Conservation (phyloP, 208 protist species). For the Trypanosoma caninum region DNA sequence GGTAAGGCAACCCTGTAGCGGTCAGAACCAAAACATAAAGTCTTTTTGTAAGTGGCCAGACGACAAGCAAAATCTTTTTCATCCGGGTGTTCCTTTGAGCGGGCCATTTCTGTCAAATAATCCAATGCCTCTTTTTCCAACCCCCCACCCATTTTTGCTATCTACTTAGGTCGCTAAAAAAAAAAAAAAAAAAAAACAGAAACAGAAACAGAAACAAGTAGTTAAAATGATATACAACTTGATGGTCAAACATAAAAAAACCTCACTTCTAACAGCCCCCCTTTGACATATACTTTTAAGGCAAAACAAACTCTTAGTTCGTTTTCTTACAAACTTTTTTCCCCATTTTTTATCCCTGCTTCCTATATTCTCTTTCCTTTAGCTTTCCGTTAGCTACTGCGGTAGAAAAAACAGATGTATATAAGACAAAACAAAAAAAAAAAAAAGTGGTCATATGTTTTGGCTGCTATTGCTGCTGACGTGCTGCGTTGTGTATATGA, state of each 20-base stretch:
- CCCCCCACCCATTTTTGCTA: conserved; percentile 22
- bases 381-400: too few relatives aligned
- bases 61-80: conserved; percentile 41
- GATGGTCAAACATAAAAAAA: too few relatives aligned
- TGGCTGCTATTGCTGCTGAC: too few relatives aligned
- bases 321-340: too few relatives aligned
- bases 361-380: too few relatives aligned
- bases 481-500: too few relatives aligned
- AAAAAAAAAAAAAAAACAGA: not conserved
- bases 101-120: conserved; percentile 39
- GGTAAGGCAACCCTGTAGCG: conserved; percentile 39
- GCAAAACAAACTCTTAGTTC: too few relatives aligned
- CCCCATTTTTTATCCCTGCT: too few relatives aligned
- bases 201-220: conserved; percentile 1
- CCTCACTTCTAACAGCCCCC: too few relatives aligned
- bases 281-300: too few relatives aligned
- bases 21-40: conserved; percentile 50
- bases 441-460: too few relatives aligned
- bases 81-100: conserved; percentile 16
- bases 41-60: conserved; percentile 29
- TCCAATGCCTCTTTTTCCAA: conserved; percentile 44
- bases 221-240: not conserved
- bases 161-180: not conserved
- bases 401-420: too few relatives aligned
- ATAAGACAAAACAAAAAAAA: not conserved